phyloP scores from a whole-genome alignment of 345 rosid genomes.

The Lumnitzera racemosa region DNA sequence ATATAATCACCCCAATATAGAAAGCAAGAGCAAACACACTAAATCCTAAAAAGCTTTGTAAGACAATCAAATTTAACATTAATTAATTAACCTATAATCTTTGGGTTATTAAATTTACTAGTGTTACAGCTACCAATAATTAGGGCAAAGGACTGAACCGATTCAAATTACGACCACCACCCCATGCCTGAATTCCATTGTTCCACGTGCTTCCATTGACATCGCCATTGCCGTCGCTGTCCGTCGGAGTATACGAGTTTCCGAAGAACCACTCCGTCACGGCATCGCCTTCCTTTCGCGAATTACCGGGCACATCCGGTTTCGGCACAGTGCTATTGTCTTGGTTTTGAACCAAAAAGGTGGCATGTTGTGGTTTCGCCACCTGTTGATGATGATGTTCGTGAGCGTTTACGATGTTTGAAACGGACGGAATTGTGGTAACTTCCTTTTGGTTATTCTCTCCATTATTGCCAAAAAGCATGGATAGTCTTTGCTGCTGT shows the following conservation, averaged over 20 bases:
- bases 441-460: slow-evolving; percentile 13
- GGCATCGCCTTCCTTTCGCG: slow-evolving; percentile 26
- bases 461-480: slow-evolving; percentile 45
- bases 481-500: slow-evolving; percentile 78
- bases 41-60: too few relatives aligned
- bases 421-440: slow-evolving; percentile 10
- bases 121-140: slow-evolving; percentile 2
- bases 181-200: slow-evolving; percentile 37
- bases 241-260: slow-evolving; percentile 33
- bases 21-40: too few relatives aligned
- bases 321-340: slow-evolving; percentile 20
- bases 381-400: slow-evolving; percentile 30
- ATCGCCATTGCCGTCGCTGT: slow-evolving; percentile 20
- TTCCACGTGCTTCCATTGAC: slow-evolving; percentile 14
- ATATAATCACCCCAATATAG: too few relatives aligned
- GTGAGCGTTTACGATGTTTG: background rate
- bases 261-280: slow-evolving; percentile 71
- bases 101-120: too few relatives aligned
- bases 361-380: slow-evolving; percentile 44
- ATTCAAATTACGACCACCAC: slow-evolving; percentile 22
- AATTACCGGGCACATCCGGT: slow-evolving; percentile 38
- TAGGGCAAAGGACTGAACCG: slow-evolving; percentile 44
- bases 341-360: slow-evolving; percentile 22
- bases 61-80: too few relatives aligned
- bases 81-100: too few relatives aligned